Evolutionary conservation across 2,329 filamentous ascomycete genomes (phyloP), one percentile per base, ranked within the genome.

Genomic region (Cercospora berteroae): DNA sequence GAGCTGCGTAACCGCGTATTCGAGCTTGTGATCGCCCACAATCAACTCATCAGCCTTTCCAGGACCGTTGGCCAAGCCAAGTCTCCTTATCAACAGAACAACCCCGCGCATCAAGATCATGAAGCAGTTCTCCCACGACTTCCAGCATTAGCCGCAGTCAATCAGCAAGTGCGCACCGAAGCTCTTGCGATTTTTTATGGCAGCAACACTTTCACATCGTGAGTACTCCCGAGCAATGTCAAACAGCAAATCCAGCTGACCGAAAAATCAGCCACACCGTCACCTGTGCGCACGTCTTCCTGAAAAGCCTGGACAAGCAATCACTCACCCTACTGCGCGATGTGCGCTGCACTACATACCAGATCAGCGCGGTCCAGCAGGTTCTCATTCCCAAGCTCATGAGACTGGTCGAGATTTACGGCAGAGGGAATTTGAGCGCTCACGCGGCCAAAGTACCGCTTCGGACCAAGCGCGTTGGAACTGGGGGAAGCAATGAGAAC

Each of bases 191-290:
- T 65, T 7, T 56, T 25, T 13, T 65, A 60, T 25, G 63, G 63
- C 25, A 60, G 29, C 39, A 65, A 65, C n/a, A 65, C 29, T 18
- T 65, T 65, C 23, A 33, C 50, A 16, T 52, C 61, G 61, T 64
- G 36, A 20, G 29, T 6, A 9, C 5, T 58, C 8, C 8, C 3
- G 2, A n/a, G n/a, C 2, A 33, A 23, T 2, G 8, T 33, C n/a
- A 8, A 7, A 31, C 29, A 58, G 13, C 55, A 16, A 33, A 5
- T 1, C 10, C 16, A 20, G 27, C 55, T 36, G 55, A 55, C 48
- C 48, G 16, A 58, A 29, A 31, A 13, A 31, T 58, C 61, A 64
- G 61, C 50, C 20, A 64, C 61, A 25, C 61, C 52, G 27, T 44
- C 13, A 33, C 52, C 9, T 52, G 39, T 20, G 50, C 61, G 3